Evolutionary conservation across 371 early-diverging fungal genomes (phyloP), one percentile per base, ranked within the genome.

Genomic region (Rhizopus sp.): DNA sequence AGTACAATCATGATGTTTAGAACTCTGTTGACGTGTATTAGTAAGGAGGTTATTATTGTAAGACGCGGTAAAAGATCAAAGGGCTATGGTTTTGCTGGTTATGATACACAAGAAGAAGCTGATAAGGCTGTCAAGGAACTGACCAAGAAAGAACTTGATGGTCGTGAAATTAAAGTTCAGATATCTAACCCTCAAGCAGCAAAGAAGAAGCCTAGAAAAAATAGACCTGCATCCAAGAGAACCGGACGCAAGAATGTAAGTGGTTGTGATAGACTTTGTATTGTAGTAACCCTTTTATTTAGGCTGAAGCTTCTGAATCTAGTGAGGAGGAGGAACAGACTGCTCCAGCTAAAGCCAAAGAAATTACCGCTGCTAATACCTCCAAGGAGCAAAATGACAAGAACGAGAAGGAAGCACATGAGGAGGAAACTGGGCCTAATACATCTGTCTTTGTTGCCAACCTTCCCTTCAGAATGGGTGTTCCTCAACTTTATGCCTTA

Each of bases 1-100:
- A 81, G 89, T 59, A 38, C 7, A 12, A 44, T 8, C 12, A 30
- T 12, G 29, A 15, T 5, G 37, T 29, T 0, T 29, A n/a, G n/a
- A 42, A 41, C 5, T 34, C 34, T 15, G 17, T 44, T 53, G 46
- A 37, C 50, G 23, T 37, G 12, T 32, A 13, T 50, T 39, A 58
- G 66, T 40, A 16, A 50, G 9, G 53, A 62, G 31, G 31, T 49
- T 23, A 58, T 46, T 37, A 50, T 62, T 6, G 37, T 56, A 13
- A 62, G 55, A 17, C 44, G 50, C 41, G 30, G 44, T 15, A 42
- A 23, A 23, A 52, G 58, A 47, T 44, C 57, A 8, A 61, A 57
- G 46, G 95, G 94, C 39, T 95, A 90, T 76, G 97, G 95, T 23
- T 97, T 96, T 70, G 92, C 94, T 33, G 81, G 93, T 38, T 96